Conservation (phyloP, 139 green algal genomes). For the Volvox africanus region DNA sequence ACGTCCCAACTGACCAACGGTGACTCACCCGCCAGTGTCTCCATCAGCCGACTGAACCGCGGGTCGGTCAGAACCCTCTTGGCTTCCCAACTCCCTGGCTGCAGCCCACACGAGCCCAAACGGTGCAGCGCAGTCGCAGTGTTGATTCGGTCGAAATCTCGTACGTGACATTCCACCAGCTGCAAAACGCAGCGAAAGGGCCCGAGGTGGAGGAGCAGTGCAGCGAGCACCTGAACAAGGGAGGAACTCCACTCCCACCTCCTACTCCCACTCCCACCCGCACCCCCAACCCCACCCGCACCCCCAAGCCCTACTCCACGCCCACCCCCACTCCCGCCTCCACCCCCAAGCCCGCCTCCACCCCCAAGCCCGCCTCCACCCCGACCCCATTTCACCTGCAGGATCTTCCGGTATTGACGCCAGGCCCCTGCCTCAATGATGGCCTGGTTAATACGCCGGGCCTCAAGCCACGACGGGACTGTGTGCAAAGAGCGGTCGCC, state of each 20-base stretch:
- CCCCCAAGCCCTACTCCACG: neutral
- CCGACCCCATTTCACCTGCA: neutral
- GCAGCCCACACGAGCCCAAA: conserved; percentile 22
- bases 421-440: neutral
- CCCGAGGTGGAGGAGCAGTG: too few relatives aligned
- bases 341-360: neutral
- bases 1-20: too few relatives aligned
- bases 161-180: neutral
- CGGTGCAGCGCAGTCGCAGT: conserved; percentile 34
- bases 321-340: neutral
- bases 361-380: neutral
- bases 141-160: neutral
- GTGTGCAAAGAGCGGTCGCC: too few relatives aligned
- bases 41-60: neutral
- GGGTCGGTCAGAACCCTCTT: neutral
- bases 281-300: neutral
- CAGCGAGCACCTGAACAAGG: neutral
- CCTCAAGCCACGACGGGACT: neutral
- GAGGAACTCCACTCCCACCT: neutral
- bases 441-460: neutral
- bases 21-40: too few relatives aligned
- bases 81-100: neutral
- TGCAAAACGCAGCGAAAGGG: neutral
- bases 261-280: neutral
- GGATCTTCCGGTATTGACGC: neutral